Conservation (phyloP, 2,329 filamentous ascomycete species). For the Alternaria hordeiaustralica region DNA sequence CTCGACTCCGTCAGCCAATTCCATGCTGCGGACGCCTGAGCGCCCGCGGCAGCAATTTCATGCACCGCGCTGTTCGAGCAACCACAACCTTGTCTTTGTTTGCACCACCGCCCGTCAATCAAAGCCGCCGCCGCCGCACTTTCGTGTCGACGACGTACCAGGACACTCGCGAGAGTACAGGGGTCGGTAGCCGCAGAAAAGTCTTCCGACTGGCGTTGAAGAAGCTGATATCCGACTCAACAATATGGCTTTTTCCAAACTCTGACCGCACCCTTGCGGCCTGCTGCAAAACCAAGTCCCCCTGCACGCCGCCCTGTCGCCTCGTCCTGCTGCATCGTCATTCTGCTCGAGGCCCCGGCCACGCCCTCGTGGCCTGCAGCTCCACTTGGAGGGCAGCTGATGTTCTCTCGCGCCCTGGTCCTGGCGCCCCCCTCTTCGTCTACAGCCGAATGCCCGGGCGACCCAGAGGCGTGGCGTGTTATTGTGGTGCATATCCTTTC, state of each 20-base stretch:
- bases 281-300: neutral
- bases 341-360: conserved; percentile 26
- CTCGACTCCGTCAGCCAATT: conserved; percentile 19
- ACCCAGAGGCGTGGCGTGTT: conserved; percentile 12
- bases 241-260: neutral
- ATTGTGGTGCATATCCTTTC: conserved; percentile 2
- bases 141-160: conserved; percentile 3
- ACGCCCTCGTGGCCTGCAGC: conserved; percentile 17
- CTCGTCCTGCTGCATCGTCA: conserved; percentile 29
- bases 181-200: conserved; percentile 2
- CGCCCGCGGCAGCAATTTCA: conserved; percentile 23
- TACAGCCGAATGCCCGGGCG: conserved; percentile 17
- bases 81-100: conserved; percentile 31
- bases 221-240: neutral
- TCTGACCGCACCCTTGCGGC: neutral
- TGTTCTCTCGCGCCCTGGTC: conserved; percentile 26
- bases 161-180: conserved; percentile 1
- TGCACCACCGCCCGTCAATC: conserved; percentile 39
- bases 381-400: conserved; percentile 29
- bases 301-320: conserved; percentile 1
- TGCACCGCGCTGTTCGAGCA: conserved; percentile 27
- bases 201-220: conserved; percentile 1
- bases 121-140: conserved; percentile 15
- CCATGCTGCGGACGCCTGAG: conserved; percentile 17
- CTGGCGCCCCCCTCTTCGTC: conserved; percentile 17